Evolutionary conservation across 768 basidiomycete genomes (phyloP).

Genomic region (Galerina marginata): DNA sequence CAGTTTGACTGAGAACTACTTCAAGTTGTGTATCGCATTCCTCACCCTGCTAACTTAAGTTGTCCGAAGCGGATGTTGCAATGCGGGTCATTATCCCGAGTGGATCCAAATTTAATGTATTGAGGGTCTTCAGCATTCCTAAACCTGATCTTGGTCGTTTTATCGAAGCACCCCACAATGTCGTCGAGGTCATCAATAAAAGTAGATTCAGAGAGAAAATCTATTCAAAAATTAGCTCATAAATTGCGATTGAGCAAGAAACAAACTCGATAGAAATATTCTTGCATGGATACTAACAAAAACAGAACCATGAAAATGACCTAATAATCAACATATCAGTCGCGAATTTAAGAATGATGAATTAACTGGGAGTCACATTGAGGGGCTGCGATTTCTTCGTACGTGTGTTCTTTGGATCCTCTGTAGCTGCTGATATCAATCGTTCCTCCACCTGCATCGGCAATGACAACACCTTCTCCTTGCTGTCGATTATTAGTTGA

Average conservation of each 20-base stretch:
- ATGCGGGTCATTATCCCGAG: conserved; percentile 41
- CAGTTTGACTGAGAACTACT: not conserved
- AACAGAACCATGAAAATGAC: conserved; percentile 49
- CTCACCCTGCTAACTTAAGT: conserved; percentile 47
- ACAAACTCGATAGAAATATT: conserved; percentile 39
- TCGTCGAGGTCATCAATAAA: conserved; percentile 45
- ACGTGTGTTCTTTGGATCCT: conserved; percentile 23
- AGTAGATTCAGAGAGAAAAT: conserved; percentile 40
- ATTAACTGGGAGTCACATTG: conserved; percentile 32
- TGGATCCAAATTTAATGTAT: conserved; percentile 53
- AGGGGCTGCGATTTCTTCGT: conserved; percentile 47
- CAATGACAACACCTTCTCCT: conserved; percentile 17
- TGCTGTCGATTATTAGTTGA: not conserved
- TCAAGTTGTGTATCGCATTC: not conserved
- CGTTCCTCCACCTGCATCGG: conserved; percentile 43
- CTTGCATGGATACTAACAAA: conserved; percentile 46
- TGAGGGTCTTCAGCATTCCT: conserved; percentile 42
- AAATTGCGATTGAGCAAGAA: not conserved
- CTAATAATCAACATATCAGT: conserved; percentile 26
- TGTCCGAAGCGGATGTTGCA: conserved; percentile 51
- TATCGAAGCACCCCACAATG: conserved; percentile 52
- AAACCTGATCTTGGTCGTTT: conserved; percentile 52
- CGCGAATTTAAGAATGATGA: not conserved
- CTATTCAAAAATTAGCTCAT: conserved; percentile 19
- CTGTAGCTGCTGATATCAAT: conserved; percentile 52